These are phyloP conservation scores for Trichoderma parareesei DNA, from an alignment of 495 filamentous ascomycete genomes.

Conservation along the genomic window DNA sequence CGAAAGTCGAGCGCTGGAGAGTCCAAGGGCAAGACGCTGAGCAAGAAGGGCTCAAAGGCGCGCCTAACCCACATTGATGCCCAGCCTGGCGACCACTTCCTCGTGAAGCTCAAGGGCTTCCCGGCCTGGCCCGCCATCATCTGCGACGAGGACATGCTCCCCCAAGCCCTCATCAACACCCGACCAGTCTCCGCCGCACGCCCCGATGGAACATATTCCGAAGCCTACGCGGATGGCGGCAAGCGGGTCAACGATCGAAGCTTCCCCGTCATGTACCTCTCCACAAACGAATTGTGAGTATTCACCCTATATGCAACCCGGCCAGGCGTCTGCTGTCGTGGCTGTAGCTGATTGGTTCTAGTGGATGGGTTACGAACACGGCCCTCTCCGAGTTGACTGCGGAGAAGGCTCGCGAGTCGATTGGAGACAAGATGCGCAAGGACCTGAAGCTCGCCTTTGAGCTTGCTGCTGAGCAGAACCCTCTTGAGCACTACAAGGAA, in stretches of 20 bases:
- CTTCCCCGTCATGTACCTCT: conserved; percentile 88
- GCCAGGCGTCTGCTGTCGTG: background rate
- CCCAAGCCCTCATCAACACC: conserved; percentile 55
- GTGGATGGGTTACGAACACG: conserved; percentile 77
- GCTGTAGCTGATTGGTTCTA: conserved; percentile 26
- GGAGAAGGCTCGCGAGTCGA: conserved; percentile 52
- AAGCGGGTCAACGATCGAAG: conserved; percentile 75
- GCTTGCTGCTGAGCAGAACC: conserved; percentile 62
- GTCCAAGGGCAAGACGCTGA: conserved; percentile 71
- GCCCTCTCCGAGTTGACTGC: conserved; percentile 66
- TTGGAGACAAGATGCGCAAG: conserved; percentile 67
- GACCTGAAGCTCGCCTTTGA: conserved; percentile 62
- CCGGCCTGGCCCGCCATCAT: conserved; percentile 87
- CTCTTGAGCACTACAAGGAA: conserved; percentile 67
- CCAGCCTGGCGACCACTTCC: conserved; percentile 77
- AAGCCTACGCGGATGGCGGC: conserved; percentile 73
- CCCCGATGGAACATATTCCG: conserved; percentile 71
- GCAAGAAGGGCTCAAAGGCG: conserved; percentile 70
- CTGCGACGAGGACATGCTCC: conserved; percentile 87
- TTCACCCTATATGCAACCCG: background rate
- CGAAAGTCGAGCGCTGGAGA: conserved; percentile 66
- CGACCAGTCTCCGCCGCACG: conserved; percentile 76
- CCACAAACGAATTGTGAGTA: conserved; percentile 92
- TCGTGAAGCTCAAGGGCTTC: conserved; percentile 81
- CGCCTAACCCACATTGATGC: conserved; percentile 66